A percentile compares a stretch with the other conserved stretches of the same genome.
Conservation (phyloP, 805 yeast genomes). For the Millerozyma acaciae region DNA sequence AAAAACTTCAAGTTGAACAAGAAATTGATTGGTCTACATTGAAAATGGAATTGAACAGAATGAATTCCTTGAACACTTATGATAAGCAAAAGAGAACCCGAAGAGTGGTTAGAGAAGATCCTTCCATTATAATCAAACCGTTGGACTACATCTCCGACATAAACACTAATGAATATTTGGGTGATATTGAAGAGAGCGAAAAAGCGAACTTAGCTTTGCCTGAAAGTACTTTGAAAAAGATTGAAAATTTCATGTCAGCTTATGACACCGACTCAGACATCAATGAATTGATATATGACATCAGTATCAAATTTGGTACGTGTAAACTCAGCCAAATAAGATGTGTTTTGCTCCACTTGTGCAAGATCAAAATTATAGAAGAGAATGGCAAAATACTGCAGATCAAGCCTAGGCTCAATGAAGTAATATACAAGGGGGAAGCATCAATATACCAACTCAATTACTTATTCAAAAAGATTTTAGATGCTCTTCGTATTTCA, state of each 20-base stretch:
- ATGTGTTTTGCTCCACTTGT: slow-evolving; percentile 63
- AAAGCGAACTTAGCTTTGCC: slow-evolving; percentile 12
- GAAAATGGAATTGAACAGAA: slow-evolving; percentile 63
- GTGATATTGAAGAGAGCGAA: slow-evolving; percentile 12
- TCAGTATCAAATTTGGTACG: slow-evolving; percentile 35
- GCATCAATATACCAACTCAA: slow-evolving; percentile 73
- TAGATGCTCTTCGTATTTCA: slow-evolving; percentile 64
- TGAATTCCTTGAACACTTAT: slow-evolving; percentile 60
- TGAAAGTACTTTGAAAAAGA: slow-evolving; percentile 17
- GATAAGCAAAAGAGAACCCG: slow-evolving; percentile 71
- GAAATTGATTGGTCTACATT: slow-evolving; percentile 37
- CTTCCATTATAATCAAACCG: slow-evolving; percentile 38
- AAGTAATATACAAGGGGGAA: slow-evolving; percentile 43
- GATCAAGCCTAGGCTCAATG: slow-evolving; percentile 38
- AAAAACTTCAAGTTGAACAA: slow-evolving; percentile 25
- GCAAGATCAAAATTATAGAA: slow-evolving; percentile 51
- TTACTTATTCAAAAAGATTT: slow-evolving; percentile 68
- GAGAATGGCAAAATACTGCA: slow-evolving; percentile 34
- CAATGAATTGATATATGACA: slow-evolving; percentile 40
- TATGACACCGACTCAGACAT: slow-evolving; percentile 29
- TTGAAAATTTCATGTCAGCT: slow-evolving; percentile 29
- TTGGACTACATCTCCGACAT: slow-evolving; percentile 40
- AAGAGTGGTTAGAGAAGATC: slow-evolving; percentile 43
- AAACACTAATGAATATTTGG: slow-evolving; percentile 35
- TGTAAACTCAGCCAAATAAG: slow-evolving; percentile 52